Evolutionary conservation across 2,329 filamentous ascomycete species (phyloP).

Genomic region (Cordyceps cicadae): DNA sequence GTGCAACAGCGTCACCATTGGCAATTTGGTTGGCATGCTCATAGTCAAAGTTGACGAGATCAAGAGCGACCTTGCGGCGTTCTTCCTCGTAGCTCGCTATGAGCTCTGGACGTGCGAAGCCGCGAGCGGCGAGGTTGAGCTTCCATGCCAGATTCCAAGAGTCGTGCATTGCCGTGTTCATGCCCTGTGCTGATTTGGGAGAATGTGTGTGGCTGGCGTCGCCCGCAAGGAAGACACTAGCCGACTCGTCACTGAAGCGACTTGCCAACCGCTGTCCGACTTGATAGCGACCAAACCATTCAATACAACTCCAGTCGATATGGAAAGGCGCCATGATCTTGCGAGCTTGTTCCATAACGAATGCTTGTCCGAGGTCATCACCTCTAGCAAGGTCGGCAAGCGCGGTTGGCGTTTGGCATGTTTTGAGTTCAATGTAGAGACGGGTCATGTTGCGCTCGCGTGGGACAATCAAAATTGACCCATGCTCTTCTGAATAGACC

Average conservation of each 20-base stretch:
- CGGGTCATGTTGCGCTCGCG: constrained; percentile 66
- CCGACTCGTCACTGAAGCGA: constrained; percentile 54
- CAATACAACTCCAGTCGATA: constrained; percentile 49
- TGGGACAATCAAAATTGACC: constrained; percentile 66
- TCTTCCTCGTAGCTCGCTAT: constrained; percentile 56
- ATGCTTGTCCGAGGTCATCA: constrained; percentile 46
- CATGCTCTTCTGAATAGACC: constrained; percentile 57
- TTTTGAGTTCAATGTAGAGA: constrained; percentile 50
- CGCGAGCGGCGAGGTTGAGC: constrained; percentile 44
- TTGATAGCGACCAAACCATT: constrained; percentile 67
- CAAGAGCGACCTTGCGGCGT: constrained; percentile 51
- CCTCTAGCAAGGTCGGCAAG: constrained; percentile 24
- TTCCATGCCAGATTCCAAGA: constrained; percentile 52
- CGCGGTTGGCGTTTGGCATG: constrained; percentile 30
- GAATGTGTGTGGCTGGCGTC: constrained; percentile 67
- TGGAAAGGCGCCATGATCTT: constrained; percentile 52
- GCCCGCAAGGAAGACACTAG: constrained; percentile 59
- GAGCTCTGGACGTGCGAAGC: constrained; percentile 45
- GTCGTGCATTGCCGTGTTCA: constrained; percentile 56
- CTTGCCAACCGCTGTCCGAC: constrained; percentile 64
- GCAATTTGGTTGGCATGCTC: constrained; percentile 51
- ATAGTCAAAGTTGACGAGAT: constrained; percentile 52
- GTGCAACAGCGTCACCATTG: constrained; percentile 51
- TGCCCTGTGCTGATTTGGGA: constrained; percentile 61
- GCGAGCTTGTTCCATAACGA: constrained; percentile 60